Evolutionary conservation across 1,284 basidiomycete species (phyloP).

Genomic region (Papiliotrema terrestris): DNA sequence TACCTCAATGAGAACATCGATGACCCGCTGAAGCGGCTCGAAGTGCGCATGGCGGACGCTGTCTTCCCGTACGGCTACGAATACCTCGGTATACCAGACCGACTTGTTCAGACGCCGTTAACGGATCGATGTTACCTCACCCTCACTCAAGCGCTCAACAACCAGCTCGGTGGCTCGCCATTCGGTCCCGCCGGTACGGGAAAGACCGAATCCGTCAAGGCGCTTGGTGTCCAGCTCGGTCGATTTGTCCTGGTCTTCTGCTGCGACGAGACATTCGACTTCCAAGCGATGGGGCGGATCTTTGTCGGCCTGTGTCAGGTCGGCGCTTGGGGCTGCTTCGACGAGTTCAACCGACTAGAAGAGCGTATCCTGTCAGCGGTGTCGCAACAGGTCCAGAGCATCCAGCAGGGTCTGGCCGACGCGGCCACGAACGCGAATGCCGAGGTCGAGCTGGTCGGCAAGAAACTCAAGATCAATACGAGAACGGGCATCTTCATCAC

Average conservation of each 20-base stretch:
- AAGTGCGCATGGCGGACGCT: slow-evolving; percentile 85
- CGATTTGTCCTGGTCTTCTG: slow-evolving; percentile 98
- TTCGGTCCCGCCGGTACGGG: slow-evolving; percentile 99
- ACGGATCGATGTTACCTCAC: slow-evolving; percentile 98
- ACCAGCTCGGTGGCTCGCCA: slow-evolving; percentile 91
- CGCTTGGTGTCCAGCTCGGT: slow-evolving; percentile 93
- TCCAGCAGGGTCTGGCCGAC: slow-evolving; percentile 87
- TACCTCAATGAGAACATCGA: slow-evolving; percentile 72
- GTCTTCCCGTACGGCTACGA: slow-evolving; percentile 98
- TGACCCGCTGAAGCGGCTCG: slow-evolving; percentile 74
- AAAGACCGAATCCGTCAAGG: slow-evolving; percentile 99
- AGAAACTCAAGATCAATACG: slow-evolving; percentile 85
- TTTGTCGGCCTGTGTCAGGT: slow-evolving; percentile 98
- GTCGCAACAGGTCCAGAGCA: slow-evolving; percentile 97
- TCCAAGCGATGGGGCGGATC: slow-evolving; percentile 99
- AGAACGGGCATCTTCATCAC: slow-evolving; percentile 97
- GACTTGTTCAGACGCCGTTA: slow-evolving; percentile 95
- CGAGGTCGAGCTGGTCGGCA: slow-evolving; percentile 95
- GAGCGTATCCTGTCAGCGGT: slow-evolving; percentile 97
- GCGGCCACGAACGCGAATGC: slow-evolving; percentile 75
- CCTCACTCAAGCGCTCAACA: slow-evolving; percentile 90
- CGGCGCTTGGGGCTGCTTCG: slow-evolving; percentile 98
- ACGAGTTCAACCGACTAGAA: slow-evolving; percentile 96
- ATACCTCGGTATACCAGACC: slow-evolving; percentile 93
- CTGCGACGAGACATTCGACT: slow-evolving; percentile 99